Evolutionary conservation across 2,329 filamentous ascomycete genomes (phyloP).

Genomic region (Exophiala mesophila): DNA sequence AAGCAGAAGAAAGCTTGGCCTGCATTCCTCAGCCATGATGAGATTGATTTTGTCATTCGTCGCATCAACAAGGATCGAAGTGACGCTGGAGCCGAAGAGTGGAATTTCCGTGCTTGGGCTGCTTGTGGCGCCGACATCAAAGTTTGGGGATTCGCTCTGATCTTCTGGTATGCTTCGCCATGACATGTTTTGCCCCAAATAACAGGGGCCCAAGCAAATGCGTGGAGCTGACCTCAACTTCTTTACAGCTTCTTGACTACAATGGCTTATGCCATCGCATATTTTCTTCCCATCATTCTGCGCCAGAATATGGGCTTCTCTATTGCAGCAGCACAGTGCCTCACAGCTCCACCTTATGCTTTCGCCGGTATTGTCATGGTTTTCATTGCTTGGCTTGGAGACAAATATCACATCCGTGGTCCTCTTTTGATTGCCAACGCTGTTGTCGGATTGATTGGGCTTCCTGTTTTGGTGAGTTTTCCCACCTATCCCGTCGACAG

Average conservation of each 20-base stretch:
- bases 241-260: constrained; percentile 61
- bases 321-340: constrained; percentile 61
- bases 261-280: constrained; percentile 70
- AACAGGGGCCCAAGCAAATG: no score
- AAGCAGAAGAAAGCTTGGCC: constrained; percentile 29
- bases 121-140: constrained; percentile 45
- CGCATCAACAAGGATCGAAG: constrained; percentile 50
- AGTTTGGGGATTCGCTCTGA: constrained; percentile 51
- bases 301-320: constrained; percentile 58
- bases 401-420: constrained; percentile 62
- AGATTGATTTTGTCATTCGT: constrained; percentile 30
- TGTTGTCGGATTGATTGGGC: constrained; percentile 60
- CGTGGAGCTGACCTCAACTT: no score
- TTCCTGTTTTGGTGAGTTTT: constrained; percentile 40
- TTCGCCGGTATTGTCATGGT: constrained; percentile 59
- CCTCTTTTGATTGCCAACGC: constrained; percentile 63
- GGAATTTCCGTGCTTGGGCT: constrained; percentile 45
- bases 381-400: constrained; percentile 57
- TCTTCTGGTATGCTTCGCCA: constrained; percentile 37
- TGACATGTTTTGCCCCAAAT: no score
- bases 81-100: constrained; percentile 47
- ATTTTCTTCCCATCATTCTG: constrained; percentile 74
- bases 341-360: constrained; percentile 65
- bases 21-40: constrained; percentile 30
- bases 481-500: not conserved